Conservation (phyloP, 139 green algal genomes). For the Closterium sp. region DNA sequence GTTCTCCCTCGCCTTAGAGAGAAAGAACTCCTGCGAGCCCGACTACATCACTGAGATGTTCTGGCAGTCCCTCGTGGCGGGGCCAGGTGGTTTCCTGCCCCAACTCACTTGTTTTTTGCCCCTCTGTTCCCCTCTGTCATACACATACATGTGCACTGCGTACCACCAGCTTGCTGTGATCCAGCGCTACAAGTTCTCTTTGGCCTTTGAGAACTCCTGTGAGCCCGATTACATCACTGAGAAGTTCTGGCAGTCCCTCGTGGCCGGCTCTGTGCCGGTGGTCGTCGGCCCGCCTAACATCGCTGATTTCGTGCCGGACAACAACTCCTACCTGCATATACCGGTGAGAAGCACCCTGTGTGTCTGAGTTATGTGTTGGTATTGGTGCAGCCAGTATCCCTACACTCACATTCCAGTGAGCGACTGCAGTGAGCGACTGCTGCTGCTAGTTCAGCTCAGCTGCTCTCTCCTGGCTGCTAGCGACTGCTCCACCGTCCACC, state of each 20-base stretch:
- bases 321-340: constrained; percentile 34
- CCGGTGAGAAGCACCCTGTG: constrained; percentile 2
- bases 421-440: no score
- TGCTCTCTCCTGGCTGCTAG: no score
- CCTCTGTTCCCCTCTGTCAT: no score
- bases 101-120: no score
- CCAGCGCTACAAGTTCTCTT: constrained; percentile 39
- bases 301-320: constrained; percentile 18
- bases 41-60: not conserved
- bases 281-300: constrained; percentile 45
- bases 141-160: no score
- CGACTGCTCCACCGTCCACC: no score
- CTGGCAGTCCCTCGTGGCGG: not conserved
- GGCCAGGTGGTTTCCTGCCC: not conserved
- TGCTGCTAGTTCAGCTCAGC: no score
- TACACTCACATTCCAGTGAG: not conserved
- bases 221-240: constrained; percentile 49
- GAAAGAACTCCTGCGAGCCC: not conserved
- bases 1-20: not conserved
- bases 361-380: no score
- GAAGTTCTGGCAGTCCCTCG: constrained; percentile 46
- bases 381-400: not conserved
- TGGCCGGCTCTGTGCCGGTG: constrained; percentile 25
- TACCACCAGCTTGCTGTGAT: not conserved
- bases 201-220: constrained; percentile 49